Percentiles rank a stretch among this genome's conserved stretches.
Conservation (phyloP, 1,284 basidiomycete genomes). For the Rhodotorula sp. region DNA sequence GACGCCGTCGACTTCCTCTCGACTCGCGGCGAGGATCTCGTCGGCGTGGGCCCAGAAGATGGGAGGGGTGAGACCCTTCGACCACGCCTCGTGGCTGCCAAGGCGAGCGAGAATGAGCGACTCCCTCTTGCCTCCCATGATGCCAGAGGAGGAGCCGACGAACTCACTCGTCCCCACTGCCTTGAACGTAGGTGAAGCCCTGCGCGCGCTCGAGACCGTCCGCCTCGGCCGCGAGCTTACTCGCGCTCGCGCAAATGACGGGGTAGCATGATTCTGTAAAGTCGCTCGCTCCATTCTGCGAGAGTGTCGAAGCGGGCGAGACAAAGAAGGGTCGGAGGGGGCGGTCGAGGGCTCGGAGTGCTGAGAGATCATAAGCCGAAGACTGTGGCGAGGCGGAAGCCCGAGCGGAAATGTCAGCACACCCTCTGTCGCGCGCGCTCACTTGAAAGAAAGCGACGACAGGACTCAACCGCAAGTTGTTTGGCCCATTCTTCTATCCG, state of each 20-base stretch:
- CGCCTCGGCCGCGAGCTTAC: slow-evolving; percentile 57
- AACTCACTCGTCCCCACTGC: slow-evolving; percentile 58
- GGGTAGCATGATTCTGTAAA: slow-evolving; percentile 56
- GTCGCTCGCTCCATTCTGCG: slow-evolving; percentile 11
- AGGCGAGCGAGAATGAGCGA: not conserved
- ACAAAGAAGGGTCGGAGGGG: slow-evolving; percentile 69
- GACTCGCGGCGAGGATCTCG: slow-evolving; percentile 55
- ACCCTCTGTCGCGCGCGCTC: too few relatives aligned
- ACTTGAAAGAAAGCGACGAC: not conserved
- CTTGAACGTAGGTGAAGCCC: slow-evolving; percentile 78
- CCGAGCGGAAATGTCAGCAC: too few relatives aligned
- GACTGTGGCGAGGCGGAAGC: slow-evolving; percentile 3
- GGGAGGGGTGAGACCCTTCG: slow-evolving; percentile 66
- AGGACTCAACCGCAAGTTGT: slow-evolving; percentile 57
- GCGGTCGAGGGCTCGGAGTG: slow-evolving; percentile 49
- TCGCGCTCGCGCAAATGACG: slow-evolving; percentile 74
- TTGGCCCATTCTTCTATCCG: slow-evolving; percentile 65
- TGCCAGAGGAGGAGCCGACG: fast-evolving
- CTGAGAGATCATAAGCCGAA: slow-evolving; percentile 45
- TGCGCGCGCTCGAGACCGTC: slow-evolving; percentile 61
- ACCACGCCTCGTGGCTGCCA: slow-evolving; percentile 36
- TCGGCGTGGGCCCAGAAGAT: slow-evolving; percentile 66
- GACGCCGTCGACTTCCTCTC: slow-evolving; percentile 56
- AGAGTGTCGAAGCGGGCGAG: slow-evolving; percentile 56
- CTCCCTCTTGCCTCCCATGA: not conserved